Conservation (phyloP, 1,139 yeast genomes). For the Suhomyces bokatorum region DNA sequence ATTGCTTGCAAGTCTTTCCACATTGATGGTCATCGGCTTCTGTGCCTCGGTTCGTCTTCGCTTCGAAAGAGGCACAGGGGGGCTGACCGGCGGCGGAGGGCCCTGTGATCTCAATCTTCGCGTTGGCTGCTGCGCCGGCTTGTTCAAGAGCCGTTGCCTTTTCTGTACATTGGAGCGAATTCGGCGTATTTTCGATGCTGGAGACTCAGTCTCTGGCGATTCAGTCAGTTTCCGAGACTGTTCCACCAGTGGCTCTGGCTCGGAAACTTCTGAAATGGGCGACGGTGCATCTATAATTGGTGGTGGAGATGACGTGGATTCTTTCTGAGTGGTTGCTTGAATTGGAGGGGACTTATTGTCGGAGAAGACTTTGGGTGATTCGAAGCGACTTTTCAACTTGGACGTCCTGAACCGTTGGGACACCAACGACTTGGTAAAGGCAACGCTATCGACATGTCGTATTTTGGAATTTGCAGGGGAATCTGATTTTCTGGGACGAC, state of each 20-base stretch:
- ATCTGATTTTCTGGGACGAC: conserved; percentile 14
- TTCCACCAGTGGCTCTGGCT: neutral
- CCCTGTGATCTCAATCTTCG: conserved; percentile 1
- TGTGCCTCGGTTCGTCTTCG: conserved; percentile 23
- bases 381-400: conserved; percentile 4
- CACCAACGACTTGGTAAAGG: conserved; percentile 16
- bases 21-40: conserved; percentile 31
- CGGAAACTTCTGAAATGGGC: neutral
- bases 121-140: neutral
- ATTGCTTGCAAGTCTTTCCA: conserved; percentile 29
- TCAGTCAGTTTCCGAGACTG: neutral
- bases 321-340: too few relatives aligned
- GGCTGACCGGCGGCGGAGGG: conserved; percentile 4
- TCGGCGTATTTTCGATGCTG: conserved; percentile 9
- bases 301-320: neutral
- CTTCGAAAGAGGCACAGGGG: conserved; percentile 12
- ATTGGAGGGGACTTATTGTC: neutral
- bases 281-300: conserved; percentile 1
- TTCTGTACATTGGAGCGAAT: conserved; percentile 9
- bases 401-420: conserved; percentile 10
- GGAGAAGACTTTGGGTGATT: neutral
- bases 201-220: conserved; percentile 4
- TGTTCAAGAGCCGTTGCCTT: conserved; percentile 6
- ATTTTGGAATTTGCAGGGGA: conserved; percentile 5
- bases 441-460: conserved; percentile 13